Evolutionary conservation across 352 stramenopile genomes (phyloP), one percentile per base, ranked within the genome.

Genomic region (Elongisporangium undulatum): DNA sequence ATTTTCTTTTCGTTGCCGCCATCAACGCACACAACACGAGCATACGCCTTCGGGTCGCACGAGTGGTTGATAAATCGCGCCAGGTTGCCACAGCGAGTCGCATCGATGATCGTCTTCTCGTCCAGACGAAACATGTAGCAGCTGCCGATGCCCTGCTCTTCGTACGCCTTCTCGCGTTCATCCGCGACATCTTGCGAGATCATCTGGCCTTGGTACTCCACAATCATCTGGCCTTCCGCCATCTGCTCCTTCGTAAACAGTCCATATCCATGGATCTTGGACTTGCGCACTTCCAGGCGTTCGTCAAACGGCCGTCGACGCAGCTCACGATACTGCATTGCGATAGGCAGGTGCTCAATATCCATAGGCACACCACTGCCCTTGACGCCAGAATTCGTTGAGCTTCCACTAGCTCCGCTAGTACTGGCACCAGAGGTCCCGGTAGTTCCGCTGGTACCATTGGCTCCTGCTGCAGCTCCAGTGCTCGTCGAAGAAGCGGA

Each of bases 91-190:
- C 83, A 93, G 12, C 81, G 85, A 15, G 95, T 99, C 1, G 95
- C 94, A 58, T 99, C 95, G 26, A 99, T 96, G 63, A 99, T 98
- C 15, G 82, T 87, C n/a, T 91, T 78, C 51, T 95, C 81, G 64
- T 99, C 94, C 26, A 98, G 59, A n/a, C 94, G 89, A 74, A 99
- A 99, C 89, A 99, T 98, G 76, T 99, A 99, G 76, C 97, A 98
- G 54, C 85, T 97, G 34, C 96, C 96, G 51, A 98, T 87, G 13
- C 92, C 93, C 63, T 87, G 87, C 48, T 92, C 88, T 63, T 99
- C 94, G 62, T 99, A 99, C 58, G 91, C 75, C 49, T 90, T 83
- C 65, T 99, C 96, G 15, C 95, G 87, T 53, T 93, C 92, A 60
- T 99, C 95, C 0, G 95, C 94, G 22, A 98, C 88, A 15, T 70